Evolutionary conservation across 768 basidiomycete species (phyloP), one percentile per base, ranked within the genome.

Genomic region (Suillus americanus): DNA sequence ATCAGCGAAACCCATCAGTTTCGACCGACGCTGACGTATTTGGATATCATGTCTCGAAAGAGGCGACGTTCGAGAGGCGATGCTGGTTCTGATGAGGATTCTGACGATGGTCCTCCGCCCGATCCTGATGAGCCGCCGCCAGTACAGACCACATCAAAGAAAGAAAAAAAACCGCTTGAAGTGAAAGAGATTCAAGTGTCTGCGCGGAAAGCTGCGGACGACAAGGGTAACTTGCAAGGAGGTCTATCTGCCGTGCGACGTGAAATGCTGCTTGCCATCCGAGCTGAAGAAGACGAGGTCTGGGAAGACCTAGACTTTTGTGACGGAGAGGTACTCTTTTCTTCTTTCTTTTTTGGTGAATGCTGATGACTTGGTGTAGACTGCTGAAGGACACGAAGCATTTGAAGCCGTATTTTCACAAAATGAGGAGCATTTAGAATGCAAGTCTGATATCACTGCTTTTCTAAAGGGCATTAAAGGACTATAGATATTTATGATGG

Each of bases 1-100:
- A 85, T 95, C 71, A 83, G 78, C 66, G 86, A 92, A 77, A 89
- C 86, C 0, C 90, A 94, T 71, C 94, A 95, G 74, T 82, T 95
- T 68, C 87, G 92, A 53, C 93, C 93, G 10, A 89, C 90, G 3
- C 76, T 94, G 68, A 91, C 90, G 20, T 92, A 95, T 77, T 81
- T 95, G 66, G 94, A 95, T 72, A 76, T 85, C 64, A 73, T 89
- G 62, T 86, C 88, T 28, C 86, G 86, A 43, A 92, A 89, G 78
- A 79, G 75, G 65, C 85, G 81, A 68, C 86, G 83, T 55, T 79
- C 80, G 25, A 78, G 79, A 46, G 72, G 75, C 48, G 83, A 73
- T 16, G 76, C 70, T 40, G 86, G 82, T 9, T 85, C 83, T 3
- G 91, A 89, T 63, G 88, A 88, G 2, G 92, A 93, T 53, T 88